Evolutionary conservation across 2,329 filamentous ascomycete genomes (phyloP).

Genomic region (Cucurbitaria berberidis): DNA sequence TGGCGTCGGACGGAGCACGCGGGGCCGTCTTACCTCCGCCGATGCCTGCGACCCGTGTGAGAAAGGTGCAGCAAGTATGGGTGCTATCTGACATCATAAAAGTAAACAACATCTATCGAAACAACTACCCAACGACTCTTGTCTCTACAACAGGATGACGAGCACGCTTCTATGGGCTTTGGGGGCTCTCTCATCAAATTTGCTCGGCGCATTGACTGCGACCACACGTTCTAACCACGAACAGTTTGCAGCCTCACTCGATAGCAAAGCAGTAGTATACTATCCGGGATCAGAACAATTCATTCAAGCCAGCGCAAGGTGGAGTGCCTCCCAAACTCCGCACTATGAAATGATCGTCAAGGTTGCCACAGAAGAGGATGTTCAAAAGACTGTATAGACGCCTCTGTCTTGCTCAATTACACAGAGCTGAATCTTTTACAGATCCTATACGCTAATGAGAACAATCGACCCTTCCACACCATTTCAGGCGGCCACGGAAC

Average conservation of each 20-base stretch:
- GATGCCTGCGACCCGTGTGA: background rate
- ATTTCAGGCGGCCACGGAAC: constrained; percentile 47
- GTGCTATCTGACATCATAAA: background rate
- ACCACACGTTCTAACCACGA: background rate
- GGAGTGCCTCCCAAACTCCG: constrained; percentile 23
- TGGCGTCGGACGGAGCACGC: background rate
- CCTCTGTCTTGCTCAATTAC: background rate
- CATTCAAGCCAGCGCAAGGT: constrained; percentile 16
- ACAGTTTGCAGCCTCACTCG: background rate
- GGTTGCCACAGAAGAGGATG: constrained; percentile 25
- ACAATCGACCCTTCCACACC: constrained; percentile 43
- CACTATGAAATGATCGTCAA: constrained; percentile 26
- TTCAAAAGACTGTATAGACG: constrained; percentile 22
- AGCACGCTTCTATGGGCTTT: background rate
- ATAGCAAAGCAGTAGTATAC: constrained; percentile 9
- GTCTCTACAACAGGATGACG: background rate
- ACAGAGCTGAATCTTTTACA: background rate
- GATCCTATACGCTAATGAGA: constrained; percentile 29
- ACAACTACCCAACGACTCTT: background rate
- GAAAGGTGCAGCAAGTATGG: background rate
- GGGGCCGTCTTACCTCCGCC: background rate
- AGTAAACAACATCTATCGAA: background rate
- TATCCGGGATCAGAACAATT: constrained; percentile 15
- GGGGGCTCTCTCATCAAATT: background rate
- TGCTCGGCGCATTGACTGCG: background rate